phyloP scores from a whole-genome alignment of 1,284 basidiomycete species.

The Boletus hoseneyae region DNA sequence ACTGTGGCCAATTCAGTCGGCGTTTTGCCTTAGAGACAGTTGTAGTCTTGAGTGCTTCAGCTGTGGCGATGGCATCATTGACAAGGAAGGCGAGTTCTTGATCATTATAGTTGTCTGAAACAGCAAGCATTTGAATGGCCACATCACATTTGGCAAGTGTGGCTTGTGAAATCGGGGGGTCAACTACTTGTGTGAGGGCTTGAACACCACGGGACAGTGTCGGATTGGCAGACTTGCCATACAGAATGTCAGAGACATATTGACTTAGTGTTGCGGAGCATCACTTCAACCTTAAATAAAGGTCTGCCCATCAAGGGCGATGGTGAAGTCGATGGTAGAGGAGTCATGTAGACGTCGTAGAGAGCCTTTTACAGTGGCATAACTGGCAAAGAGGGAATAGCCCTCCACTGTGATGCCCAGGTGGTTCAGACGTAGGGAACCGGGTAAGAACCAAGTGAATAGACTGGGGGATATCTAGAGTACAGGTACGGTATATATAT shows the following conservation, averaged over 20 bases:
- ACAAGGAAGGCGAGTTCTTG: not conserved
- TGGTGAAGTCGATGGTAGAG: too few relatives aligned
- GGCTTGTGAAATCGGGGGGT: not conserved
- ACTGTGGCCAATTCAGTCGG: conserved; percentile 4
- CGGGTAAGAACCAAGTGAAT: too few relatives aligned
- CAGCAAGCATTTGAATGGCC: not conserved
- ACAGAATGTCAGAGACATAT: not conserved
- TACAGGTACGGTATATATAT: too few relatives aligned
- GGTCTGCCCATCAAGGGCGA: too few relatives aligned
- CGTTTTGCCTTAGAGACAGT: not conserved
- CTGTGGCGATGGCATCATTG: not conserved
- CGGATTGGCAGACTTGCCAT: not conserved
- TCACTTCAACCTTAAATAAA: not conserved
- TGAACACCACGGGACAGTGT: not conserved
- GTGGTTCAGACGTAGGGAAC: too few relatives aligned
- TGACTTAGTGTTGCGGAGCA: not conserved
- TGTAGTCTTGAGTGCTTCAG: conserved; percentile 1
- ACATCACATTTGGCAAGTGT: not conserved
- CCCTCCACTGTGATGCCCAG: too few relatives aligned
- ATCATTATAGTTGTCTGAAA: not conserved
- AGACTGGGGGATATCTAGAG: too few relatives aligned
- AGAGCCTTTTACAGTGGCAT: too few relatives aligned
- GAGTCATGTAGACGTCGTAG: too few relatives aligned
- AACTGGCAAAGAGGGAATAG: too few relatives aligned
- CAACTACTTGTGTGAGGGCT: not conserved